These are phyloP conservation scores for Chrysanthemum seticuspe DNA, from an alignment of 129 eudicot genomes.

Conservation along the genomic window DNA sequence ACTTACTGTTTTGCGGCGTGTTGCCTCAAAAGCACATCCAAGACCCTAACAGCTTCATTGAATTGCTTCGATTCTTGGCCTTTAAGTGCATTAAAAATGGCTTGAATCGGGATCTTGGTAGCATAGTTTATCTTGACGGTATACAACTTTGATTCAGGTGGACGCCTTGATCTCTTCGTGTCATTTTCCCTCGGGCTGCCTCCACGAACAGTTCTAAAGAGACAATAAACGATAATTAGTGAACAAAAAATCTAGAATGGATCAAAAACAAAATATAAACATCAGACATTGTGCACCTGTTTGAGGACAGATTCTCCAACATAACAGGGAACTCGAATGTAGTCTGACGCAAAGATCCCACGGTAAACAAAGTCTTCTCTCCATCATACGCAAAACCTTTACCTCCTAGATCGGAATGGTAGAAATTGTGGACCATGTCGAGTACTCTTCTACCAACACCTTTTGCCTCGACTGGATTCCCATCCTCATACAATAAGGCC, in stretches of 20 bases:
- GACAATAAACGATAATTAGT: not conserved
- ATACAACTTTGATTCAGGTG: slow-evolving; percentile 40
- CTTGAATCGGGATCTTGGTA: slow-evolving; percentile 76
- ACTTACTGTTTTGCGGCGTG: too few species aligned
- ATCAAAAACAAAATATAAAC: not conserved
- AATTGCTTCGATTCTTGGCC: slow-evolving; percentile 75
- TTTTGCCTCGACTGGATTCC: slow-evolving; percentile 40
- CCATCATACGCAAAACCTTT: slow-evolving; percentile 51
- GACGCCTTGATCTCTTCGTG: slow-evolving; percentile 38
- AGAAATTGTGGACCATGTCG: slow-evolving; percentile 33
- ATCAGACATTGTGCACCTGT: slow-evolving; percentile 21
- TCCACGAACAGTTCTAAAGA: slow-evolving; percentile 26
- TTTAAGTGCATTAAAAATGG: slow-evolving; percentile 59
- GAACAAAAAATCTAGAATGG: not conserved
- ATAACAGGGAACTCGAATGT: slow-evolving; percentile 44
- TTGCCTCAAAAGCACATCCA: slow-evolving; percentile 46
- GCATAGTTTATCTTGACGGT: slow-evolving; percentile 76
- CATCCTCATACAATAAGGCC: slow-evolving; percentile 45
- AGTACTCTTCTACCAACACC: slow-evolving; percentile 45
- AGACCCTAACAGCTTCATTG: slow-evolving; percentile 70
- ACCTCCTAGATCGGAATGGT: slow-evolving; percentile 31
- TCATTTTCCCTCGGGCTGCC: slow-evolving; percentile 30
- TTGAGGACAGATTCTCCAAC: slow-evolving; percentile 42
- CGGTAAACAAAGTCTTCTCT: slow-evolving; percentile 46
- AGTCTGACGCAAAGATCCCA: slow-evolving; percentile 40